Base-by-base conservation (phyloP, 1,284 basidiomycete species). In the Rugiboletus extremiorientalis region DNA sequence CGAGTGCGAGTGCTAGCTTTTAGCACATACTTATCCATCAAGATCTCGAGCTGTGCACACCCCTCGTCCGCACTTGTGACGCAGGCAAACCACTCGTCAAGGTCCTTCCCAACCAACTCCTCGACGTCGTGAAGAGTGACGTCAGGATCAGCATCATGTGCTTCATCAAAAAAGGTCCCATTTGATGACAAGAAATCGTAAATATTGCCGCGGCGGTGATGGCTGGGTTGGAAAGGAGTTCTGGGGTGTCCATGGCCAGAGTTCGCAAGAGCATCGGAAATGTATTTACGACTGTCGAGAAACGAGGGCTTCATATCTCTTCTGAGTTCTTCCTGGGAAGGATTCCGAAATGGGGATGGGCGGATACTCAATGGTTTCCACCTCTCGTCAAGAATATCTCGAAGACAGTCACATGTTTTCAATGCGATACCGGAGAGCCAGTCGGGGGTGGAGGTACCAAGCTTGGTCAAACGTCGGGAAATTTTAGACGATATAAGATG, bases 111-210 rank as follows among this genome's bases (percentile, higher is more conserved):
- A 16, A 76, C 63, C 4, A 62, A 55, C 30, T 42, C 47, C 57
- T 77, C 75, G 9, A 79, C 66, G 52, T 78, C 76, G 18, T 59
- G 63, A 0, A 76, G 63, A 5, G 69, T 62, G 16, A 67, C 6
- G 31, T 55, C 45, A 6, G 63, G 34, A 16, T 72, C 56, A 1
- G 44, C 43, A 14, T 8, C 1, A 33, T 54, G 56, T 8, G 45
- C 58, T 9, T 22, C 20, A 0, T 42, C 27, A 31, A 68, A 68
- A 40, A 62, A 68, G 2, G 37, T 0, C 8, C 47, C 45, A 22
- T 60, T 40, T 1, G 41, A 43, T 16, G 61, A 58, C 22, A 68
- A 34, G n/a, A 65, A 65, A 15, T 68, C 56, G 0, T 50, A 30
- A 2, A 65, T 42, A 4, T 48, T 58, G 2, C 67, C 56, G 1